Conservation (phyloP, 768 basidiomycete species). For the Phylloporus scabripes region DNA sequence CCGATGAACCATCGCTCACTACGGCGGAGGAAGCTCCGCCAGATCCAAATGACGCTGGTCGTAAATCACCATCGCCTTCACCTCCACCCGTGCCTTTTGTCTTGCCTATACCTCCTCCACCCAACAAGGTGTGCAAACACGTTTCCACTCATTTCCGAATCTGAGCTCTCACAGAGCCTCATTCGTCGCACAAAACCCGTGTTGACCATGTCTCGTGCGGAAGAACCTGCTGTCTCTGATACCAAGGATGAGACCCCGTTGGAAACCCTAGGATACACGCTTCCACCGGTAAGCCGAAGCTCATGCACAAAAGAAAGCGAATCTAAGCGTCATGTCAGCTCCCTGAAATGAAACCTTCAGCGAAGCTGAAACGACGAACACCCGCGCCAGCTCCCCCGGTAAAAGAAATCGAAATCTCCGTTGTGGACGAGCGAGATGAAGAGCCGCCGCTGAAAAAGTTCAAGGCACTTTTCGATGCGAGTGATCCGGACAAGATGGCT, state of each 20-base stretch:
- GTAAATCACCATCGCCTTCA: slow-evolving; percentile 12
- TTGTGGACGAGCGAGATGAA: slow-evolving; percentile 11
- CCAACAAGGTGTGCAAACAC: slow-evolving; percentile 15
- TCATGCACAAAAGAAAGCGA: background rate
- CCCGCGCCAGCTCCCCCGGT: slow-evolving; percentile 27
- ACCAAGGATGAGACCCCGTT: slow-evolving; percentile 9
- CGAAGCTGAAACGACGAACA: slow-evolving; percentile 52
- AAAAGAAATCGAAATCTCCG: slow-evolving; percentile 5
- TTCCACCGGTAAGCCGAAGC: slow-evolving; percentile 22
- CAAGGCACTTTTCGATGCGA: slow-evolving; percentile 65
- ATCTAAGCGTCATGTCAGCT: slow-evolving; percentile 26
- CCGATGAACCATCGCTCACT: slow-evolving; percentile 45
- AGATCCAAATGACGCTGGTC: slow-evolving; percentile 11
- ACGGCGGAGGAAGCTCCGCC: slow-evolving; percentile 7
- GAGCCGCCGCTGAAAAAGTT: slow-evolving; percentile 67
- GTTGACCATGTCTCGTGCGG: slow-evolving; percentile 10
- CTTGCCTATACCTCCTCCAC: slow-evolving; percentile 20
- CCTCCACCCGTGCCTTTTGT: slow-evolving; percentile 19
- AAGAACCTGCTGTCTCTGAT: slow-evolving; percentile 2
- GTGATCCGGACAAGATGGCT: slow-evolving; percentile 42
- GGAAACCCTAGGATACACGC: slow-evolving; percentile 9
- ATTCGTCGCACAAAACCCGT: slow-evolving; percentile 18
- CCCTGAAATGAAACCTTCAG: slow-evolving; percentile 36
- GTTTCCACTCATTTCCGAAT: background rate
- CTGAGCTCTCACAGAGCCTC: slow-evolving; percentile 17